phyloP scores from a whole-genome alignment of 805 yeast genomes.

The Saccharomycopsis fermentans region DNA sequence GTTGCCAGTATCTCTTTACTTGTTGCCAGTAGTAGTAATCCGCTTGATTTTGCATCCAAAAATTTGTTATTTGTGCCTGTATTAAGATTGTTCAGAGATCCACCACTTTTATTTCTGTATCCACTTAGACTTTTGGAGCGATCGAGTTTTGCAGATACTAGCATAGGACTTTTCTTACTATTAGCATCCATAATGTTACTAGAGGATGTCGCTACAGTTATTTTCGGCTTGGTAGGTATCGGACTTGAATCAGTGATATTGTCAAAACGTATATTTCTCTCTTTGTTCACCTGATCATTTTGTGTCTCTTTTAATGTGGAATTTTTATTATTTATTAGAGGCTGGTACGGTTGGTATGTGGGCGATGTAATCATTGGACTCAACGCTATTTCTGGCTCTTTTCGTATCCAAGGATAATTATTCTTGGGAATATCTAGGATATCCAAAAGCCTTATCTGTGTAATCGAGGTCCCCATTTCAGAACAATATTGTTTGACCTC shows the following conservation, averaged over 20 bases:
- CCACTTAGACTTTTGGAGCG: not conserved
- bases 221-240: not conserved
- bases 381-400: not conserved
- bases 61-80: not conserved
- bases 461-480: not conserved
- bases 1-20: conserved; percentile 1
- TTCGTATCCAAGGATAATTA: not conserved
- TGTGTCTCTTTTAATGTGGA: not conserved
- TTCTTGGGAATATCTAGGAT: not conserved
- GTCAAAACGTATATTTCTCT: not conserved
- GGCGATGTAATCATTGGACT: not conserved
- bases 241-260: not conserved
- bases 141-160: not conserved
- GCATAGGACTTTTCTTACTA: not conserved
- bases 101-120: not conserved
- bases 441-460: not conserved
- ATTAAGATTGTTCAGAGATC: not conserved
- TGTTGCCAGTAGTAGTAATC: not conserved
- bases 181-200: not conserved
- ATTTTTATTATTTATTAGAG: not conserved
- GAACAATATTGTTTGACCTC: not conserved
- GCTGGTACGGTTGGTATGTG: not conserved
- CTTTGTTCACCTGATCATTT: not conserved
- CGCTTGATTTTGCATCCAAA: not conserved
- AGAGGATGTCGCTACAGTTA: not conserved